These are phyloP conservation scores for Backusella luteola DNA, from an alignment of 192 early-diverging fungal genomes.

Conservation along the genomic window DNA sequence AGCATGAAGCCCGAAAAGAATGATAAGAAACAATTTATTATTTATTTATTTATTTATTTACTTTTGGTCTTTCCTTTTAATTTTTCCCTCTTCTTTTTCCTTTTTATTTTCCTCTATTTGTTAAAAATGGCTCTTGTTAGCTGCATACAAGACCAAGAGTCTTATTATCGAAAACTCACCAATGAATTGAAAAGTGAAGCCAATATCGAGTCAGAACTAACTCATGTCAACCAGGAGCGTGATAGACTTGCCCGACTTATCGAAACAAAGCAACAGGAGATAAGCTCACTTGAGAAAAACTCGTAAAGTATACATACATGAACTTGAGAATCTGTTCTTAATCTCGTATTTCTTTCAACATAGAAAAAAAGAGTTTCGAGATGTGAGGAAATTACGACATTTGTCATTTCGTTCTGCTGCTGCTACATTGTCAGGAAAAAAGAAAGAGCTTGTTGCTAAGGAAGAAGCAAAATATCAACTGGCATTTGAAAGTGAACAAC, in stretches of 20 bases:
- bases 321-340: not conserved
- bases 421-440: slow-evolving; percentile 23
- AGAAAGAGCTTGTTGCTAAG: slow-evolving; percentile 26
- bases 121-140: not conserved
- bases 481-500: slow-evolving; percentile 31
- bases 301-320: slow-evolving; percentile 1
- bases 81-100: not conserved
- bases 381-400: slow-evolving; percentile 26
- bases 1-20: not conserved
- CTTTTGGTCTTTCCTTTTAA: not conserved
- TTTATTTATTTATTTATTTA: not conserved
- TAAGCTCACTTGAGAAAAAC: not conserved
- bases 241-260: not conserved
- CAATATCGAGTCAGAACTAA: not conserved
- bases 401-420: slow-evolving; percentile 28
- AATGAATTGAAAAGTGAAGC: not conserved
- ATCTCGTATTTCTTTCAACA: not conserved
- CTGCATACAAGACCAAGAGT: slow-evolving; percentile 12
- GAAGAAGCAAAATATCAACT: slow-evolving; percentile 30
- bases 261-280: not conserved
- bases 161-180: slow-evolving; percentile 8
- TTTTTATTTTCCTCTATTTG: not conserved
- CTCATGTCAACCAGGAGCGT: not conserved
- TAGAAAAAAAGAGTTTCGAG: slow-evolving; percentile 30
- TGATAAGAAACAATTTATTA: not conserved